phyloP scores from a whole-genome alignment of 495 filamentous ascomycete species.

The Trichoderma virens region DNA sequence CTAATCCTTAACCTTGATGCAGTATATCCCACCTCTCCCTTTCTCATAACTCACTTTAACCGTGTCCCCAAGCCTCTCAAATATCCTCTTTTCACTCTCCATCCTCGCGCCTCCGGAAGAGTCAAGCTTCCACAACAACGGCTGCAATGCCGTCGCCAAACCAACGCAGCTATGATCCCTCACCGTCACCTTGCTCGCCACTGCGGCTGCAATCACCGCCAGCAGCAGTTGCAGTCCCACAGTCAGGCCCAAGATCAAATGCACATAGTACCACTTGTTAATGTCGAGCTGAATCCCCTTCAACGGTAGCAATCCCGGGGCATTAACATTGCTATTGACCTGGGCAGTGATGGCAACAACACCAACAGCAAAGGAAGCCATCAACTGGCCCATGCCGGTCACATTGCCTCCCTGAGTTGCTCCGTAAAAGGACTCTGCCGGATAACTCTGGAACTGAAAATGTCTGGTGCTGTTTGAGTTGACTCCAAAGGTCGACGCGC shows the following conservation, averaged over 20 bases:
- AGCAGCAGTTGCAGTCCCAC: slow-evolving; percentile 6
- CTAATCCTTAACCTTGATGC: background rate
- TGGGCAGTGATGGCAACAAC: slow-evolving; percentile 2
- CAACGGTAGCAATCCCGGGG: background rate
- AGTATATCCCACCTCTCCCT: background rate
- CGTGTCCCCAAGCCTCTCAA: background rate
- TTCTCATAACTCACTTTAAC: background rate
- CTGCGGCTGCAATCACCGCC: background rate
- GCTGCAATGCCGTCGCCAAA: background rate
- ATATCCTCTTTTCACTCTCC: background rate
- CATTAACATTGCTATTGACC: background rate
- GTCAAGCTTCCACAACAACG: slow-evolving; percentile 1
- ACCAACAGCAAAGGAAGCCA: background rate
- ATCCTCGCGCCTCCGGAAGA: background rate
- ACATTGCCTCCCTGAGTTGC: background rate
- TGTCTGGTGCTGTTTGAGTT: background rate
- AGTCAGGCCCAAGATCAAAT: background rate
- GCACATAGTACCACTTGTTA: background rate
- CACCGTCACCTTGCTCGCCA: slow-evolving; percentile 5
- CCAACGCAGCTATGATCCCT: background rate
- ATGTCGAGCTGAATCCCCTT: background rate
- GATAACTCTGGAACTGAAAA: slow-evolving; percentile 10
- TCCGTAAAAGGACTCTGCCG: slow-evolving; percentile 4
- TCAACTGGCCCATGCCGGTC: slow-evolving; percentile 3
- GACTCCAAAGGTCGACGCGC: background rate